Evolutionary conservation across 495 filamentous ascomycete genomes (phyloP), one percentile per base, ranked within the genome.

Genomic region (Neurospora discreta): DNA sequence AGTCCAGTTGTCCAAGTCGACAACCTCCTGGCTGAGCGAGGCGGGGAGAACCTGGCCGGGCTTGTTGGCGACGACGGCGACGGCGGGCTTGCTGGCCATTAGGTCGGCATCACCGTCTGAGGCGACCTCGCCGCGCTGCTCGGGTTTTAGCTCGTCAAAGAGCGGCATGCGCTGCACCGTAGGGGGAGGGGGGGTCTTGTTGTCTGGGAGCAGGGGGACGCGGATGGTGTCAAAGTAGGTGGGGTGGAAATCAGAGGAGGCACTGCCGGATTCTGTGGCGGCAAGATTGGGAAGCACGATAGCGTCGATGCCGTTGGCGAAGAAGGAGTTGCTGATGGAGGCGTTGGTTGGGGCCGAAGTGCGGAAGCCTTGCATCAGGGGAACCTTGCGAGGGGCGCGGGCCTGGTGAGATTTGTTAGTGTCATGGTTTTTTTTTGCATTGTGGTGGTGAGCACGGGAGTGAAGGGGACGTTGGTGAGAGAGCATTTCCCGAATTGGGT

Each of bases 341-440:
- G 78, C 67, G 38, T 78, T 75, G 33, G 72, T 72, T 5, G 83
- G 76, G 9, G 82, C 77, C n/a, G 80, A 82, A 46, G 81, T 81
- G 73, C 75, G 79, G 76, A 86, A 86, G 75, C 81, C 84, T 74
- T 86, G 84, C 84, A 86, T 86, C 71, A 86, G 74, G 71, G 81
- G 83, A 74, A 82, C 71, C 5, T 72, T 80, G 73, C 77, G 78
- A 60, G 60, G 33, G 68, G 75, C 40, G 10, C 23, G 30, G 75
- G 76, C 44, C 75, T 76, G 10, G 80, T 76, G 44, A 75, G 78
- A 18, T 5, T 76, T 73, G 2, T 73, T 74, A 33, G 78, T 80
- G 8, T 78, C 80, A 69, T 77, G 79, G 30, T 81, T 69, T n/a
- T 81, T 69, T n/a, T 65, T 65, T 15, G 33, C 3, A 65, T 18